Evolutionary conservation across 257 asterid genomes (phyloP), one percentile per base, ranked within the genome.

Genomic region (Ballota nigra): DNA sequence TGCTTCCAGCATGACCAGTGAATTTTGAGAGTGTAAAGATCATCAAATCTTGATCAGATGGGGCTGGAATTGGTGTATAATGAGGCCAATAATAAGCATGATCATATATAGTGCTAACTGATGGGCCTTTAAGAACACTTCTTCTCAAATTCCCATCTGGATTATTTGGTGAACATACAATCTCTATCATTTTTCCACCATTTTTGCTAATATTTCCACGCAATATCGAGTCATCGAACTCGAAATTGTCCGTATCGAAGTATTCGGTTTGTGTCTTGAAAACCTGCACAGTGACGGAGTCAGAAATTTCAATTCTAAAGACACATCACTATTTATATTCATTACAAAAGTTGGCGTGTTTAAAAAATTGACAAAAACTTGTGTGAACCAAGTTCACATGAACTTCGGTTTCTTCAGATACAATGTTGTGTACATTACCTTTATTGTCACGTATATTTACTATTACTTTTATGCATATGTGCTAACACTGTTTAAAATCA

Each of bases 1-100:
- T 78, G 75, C 86, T 87, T 74, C 96, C 96, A n/a, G 96, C 98
- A 75, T 92, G 96, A 40, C 96, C 96, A 5, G 96, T 86, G 53
- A 92, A 85, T 82, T 89, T 92, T 3, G 96, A 89, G n/a, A 87
- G 57, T 0, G 96, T 82, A 38, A 89, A 89, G 11, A 87, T 62
- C 96, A 86, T 83, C 68, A 92, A 29, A 81, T 87, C 98, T 77
- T 81, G 90, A 75, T 89, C 77, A 0, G 87, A 80, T 9, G 93
- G 89, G 34, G 83, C 62, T 55, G 92, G 88, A 72, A 89, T 86
- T 53, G 94, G 87, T 0, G 96, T 75, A 18, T 70, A 92, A 85
- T 87, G 89, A 13, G 97, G 92, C 92, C 98, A 92, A 78, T 85
- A 92, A 68, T 87, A 89, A 31, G 94, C 98, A 65, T 73, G 92